These are phyloP conservation scores for Phytophthora fragariaefolia DNA, from an alignment of 352 stramenopile species.

Conservation along the genomic window DNA sequence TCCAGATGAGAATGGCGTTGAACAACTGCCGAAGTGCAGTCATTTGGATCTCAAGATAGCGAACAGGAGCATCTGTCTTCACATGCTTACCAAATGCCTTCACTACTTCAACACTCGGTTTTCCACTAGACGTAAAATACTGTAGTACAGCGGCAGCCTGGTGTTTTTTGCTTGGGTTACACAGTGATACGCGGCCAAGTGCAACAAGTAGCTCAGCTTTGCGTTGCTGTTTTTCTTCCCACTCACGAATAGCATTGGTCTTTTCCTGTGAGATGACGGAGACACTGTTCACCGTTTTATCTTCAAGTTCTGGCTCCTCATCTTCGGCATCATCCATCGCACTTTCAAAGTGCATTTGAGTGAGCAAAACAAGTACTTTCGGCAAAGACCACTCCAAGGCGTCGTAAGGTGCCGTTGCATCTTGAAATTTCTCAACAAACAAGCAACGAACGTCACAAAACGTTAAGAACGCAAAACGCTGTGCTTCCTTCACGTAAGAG, in stretches of 20 bases:
- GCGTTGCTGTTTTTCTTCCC: constrained; percentile 41
- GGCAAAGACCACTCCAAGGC: constrained; percentile 71
- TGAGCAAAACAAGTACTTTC: constrained; percentile 71
- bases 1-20: constrained; percentile 63
- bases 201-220: constrained; percentile 78
- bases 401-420: constrained; percentile 61
- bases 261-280: constrained; percentile 28
- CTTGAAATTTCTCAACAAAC: constrained; percentile 86
- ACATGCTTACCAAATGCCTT: constrained; percentile 85
- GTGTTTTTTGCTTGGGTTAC: constrained; percentile 84
- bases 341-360: constrained; percentile 86
- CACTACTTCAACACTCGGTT: constrained; percentile 68
- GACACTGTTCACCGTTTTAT: constrained; percentile 28
- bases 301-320: constrained; percentile 47
- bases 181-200: constrained; percentile 73
- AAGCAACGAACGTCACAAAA: constrained; percentile 85
- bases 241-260: constrained; percentile 27
- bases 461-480: constrained; percentile 73
- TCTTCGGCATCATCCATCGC: constrained; percentile 70
- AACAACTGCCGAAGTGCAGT: constrained; percentile 78
- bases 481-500: constrained; percentile 65
- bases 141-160: constrained; percentile 78
- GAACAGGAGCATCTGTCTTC: constrained; percentile 75
- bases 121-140: constrained; percentile 62
- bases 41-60: constrained; percentile 91